Conservation (phyloP, 768 basidiomycete genomes). For the Tulasnella sp. region DNA sequence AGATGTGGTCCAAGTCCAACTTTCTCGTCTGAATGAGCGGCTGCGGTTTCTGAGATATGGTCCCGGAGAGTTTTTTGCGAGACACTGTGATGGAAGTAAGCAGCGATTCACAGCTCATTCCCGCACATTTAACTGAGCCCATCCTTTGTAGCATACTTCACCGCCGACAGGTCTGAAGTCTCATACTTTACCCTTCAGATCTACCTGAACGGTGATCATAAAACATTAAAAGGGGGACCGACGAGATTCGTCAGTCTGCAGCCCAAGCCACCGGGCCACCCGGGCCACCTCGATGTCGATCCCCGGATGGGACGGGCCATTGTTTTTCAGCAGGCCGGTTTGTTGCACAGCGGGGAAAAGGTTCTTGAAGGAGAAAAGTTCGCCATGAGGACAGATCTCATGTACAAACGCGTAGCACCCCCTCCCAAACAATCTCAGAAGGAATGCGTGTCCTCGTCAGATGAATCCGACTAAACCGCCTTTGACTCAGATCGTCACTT, state of each 20-base stretch:
- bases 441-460: too few species aligned
- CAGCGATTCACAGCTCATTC: neutral
- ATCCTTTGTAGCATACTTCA: constrained; percentile 4
- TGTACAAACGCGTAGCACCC: constrained; percentile 28
- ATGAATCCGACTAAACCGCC: too few species aligned
- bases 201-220: constrained; percentile 33
- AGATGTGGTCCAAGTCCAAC: constrained; percentile 20
- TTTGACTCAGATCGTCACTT: too few species aligned
- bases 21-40: constrained; percentile 30
- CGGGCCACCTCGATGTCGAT: constrained; percentile 33
- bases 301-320: constrained; percentile 33
- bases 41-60: constrained; percentile 36
- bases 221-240: constrained; percentile 34
- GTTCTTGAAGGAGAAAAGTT: constrained; percentile 34
- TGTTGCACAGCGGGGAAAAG: constrained; percentile 34
- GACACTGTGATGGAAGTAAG: constrained; percentile 30
- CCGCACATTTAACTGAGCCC: neutral
- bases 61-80: constrained; percentile 35
- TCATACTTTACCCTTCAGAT: constrained; percentile 36
- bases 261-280: neutral
- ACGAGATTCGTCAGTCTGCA: constrained; percentile 27
- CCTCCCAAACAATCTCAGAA: neutral
- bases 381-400: constrained; percentile 34
- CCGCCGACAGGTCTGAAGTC: constrained; percentile 32
- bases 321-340: constrained; percentile 33